Evolutionary conservation across 495 filamentous ascomycete genomes (phyloP), one percentile per base, ranked within the genome.

Genomic region (Aspergillus nanangensis): DNA sequence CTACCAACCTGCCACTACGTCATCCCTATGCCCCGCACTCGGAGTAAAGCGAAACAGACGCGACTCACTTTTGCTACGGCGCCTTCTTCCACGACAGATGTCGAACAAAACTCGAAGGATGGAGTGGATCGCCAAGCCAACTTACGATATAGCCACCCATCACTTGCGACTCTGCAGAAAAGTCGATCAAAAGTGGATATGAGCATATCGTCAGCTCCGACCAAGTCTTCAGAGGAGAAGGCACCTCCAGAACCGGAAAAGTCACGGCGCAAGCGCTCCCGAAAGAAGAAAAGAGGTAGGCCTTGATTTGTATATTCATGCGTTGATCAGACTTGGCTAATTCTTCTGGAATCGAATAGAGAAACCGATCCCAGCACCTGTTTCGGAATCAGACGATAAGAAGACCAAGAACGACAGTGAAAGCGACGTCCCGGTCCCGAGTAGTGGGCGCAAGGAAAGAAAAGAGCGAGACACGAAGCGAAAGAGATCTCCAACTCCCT

Each of bases 1-100:
- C n/a, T n/a, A n/a, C n/a, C n/a, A n/a, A n/a, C n/a, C n/a, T n/a
- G n/a, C n/a, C n/a, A n/a, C 41, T 37, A 42, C 42, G 21, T 47
- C 45, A 47, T 38, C 45, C 47, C 31, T 9, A 74, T 74, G 70
- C 60, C 68, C 55, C 63, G 68, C 60, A 65, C 57, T 43, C 53
- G 61, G 11, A 51, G 52, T 17, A 73, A 70, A 47, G 57, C 60
- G 46, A 74, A 72, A 53, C 72, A 76, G 56, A 71, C 74, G 35
- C 70, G 70, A 40, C 70, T 77, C 35, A 51, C 67, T 19, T 77
- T 76, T 44, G 60, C 60, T 11, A 54, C 70, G 11, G 31, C 63
- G 18, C 45, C 57, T 22, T 54, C 61, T 7, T 43, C 57, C 3
- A 47, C 58, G 13, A 37, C 51, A 0, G 38, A 43, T 4, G 38